Evolutionary conservation across 495 filamentous ascomycete species (phyloP).

Genomic region (Rostrohypoxylon terebratum): DNA sequence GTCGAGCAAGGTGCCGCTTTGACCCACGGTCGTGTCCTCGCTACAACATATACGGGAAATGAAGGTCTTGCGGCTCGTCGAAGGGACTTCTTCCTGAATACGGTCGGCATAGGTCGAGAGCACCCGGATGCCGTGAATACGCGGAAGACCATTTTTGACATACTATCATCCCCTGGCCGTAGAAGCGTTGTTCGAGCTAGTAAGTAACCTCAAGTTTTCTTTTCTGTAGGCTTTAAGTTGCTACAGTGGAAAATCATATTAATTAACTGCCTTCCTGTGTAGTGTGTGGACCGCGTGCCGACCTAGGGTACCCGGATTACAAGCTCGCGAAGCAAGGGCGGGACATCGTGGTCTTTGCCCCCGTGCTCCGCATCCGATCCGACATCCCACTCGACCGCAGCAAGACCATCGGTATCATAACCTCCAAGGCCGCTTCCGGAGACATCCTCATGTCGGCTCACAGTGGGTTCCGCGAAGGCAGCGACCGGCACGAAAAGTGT

Average conservation of each 20-base stretch:
- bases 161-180: constrained; percentile 28
- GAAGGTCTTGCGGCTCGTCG: constrained; percentile 31
- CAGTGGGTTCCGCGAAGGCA: constrained; percentile 31
- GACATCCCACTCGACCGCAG: constrained; percentile 33
- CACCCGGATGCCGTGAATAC: constrained; percentile 14
- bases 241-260: background rate
- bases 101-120: constrained; percentile 22
- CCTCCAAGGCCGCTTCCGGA: constrained; percentile 17
- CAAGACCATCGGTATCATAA: constrained; percentile 46
- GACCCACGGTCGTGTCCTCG: constrained; percentile 26
- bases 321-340: constrained; percentile 37
- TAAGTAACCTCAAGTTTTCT: constrained; percentile 9
- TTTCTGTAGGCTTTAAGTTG: background rate
- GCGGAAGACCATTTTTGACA: constrained; percentile 22
- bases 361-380: constrained; percentile 31
- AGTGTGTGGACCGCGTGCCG: constrained; percentile 33
- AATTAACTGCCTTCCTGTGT: background rate
- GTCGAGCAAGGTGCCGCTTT: constrained; percentile 27
- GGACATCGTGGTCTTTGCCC: constrained; percentile 36
- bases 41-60: constrained; percentile 28
- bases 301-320: constrained; percentile 36
- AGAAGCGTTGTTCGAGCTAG: constrained; percentile 29
- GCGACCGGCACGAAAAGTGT: constrained; percentile 24
- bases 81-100: constrained; percentile 21
- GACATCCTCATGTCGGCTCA: constrained; percentile 37